phyloP scores from a whole-genome alignment of 768 basidiomycete genomes.

The Auriculariales sp. region DNA sequence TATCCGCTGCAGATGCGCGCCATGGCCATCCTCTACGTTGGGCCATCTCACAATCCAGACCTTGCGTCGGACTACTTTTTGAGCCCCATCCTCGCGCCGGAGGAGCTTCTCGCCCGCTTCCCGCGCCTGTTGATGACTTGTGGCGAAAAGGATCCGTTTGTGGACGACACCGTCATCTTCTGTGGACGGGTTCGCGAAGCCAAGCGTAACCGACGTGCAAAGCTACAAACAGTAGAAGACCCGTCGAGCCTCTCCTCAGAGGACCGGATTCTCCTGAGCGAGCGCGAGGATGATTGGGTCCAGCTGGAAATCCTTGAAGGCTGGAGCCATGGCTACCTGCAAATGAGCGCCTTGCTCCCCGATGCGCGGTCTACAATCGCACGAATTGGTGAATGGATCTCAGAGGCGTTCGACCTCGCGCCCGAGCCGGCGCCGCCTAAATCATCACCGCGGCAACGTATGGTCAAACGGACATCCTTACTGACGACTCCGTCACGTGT shows the following conservation, averaged over 20 bases:
- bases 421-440: slow-evolving; percentile 13
- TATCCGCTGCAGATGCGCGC: slow-evolving; percentile 77
- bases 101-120: slow-evolving; percentile 74
- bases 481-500: slow-evolving; percentile 13
- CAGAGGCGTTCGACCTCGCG: slow-evolving; percentile 44
- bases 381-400: slow-evolving; percentile 86
- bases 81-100: slow-evolving; percentile 85
- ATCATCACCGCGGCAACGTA: slow-evolving; percentile 10
- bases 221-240: slow-evolving; percentile 55
- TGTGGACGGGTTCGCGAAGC: slow-evolving; percentile 91
- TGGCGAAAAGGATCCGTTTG: slow-evolving; percentile 91
- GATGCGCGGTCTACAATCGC: slow-evolving; percentile 69
- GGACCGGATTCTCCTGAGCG: slow-evolving; percentile 21
- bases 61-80: slow-evolving; percentile 92
- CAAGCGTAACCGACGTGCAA: slow-evolving; percentile 66
- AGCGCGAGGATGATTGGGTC: slow-evolving; percentile 90
- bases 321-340: slow-evolving; percentile 95
- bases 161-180: slow-evolving; percentile 95
- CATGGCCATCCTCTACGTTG: slow-evolving; percentile 96
- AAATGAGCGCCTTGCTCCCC: slow-evolving; percentile 79
- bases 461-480: slow-evolving; percentile 7
- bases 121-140: slow-evolving; percentile 89
- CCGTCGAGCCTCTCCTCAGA: slow-evolving; percentile 17
- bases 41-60: slow-evolving; percentile 86
- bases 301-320: slow-evolving; percentile 86